These are phyloP conservation scores for Chalciporus piperatus DNA, from an alignment of 768 basidiomycete genomes.

Conservation along the genomic window DNA sequence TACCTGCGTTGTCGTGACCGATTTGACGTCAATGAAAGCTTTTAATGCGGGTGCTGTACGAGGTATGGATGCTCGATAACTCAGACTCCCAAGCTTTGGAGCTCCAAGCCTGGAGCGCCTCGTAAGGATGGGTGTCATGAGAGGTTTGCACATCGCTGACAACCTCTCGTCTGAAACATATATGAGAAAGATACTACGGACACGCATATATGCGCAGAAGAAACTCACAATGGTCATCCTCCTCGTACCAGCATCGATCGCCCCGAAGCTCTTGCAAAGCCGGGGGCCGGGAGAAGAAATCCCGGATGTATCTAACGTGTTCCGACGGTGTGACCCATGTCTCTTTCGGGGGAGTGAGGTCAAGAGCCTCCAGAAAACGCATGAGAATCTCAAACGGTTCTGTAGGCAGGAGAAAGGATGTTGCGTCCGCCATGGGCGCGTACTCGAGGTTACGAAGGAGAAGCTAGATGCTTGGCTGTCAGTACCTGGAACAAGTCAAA, in stretches of 20 bases:
- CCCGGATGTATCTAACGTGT: conserved; percentile 18
- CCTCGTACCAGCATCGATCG: conserved; percentile 37
- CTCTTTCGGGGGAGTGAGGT: conserved; percentile 42
- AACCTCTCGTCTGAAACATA: conserved; percentile 24
- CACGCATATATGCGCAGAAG: conserved; percentile 16
- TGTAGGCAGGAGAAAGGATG: conserved; percentile 47
- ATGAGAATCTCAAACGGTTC: conserved; percentile 53
- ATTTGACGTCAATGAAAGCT: conserved; percentile 19
- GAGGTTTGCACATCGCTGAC: conserved; percentile 31
- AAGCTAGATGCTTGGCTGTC: conserved; percentile 34
- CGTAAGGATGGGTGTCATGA: conserved; percentile 44
- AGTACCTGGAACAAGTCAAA: not conserved
- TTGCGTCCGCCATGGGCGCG: conserved; percentile 49
- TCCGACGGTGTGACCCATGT: conserved; percentile 35
- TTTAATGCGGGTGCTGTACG: conserved; percentile 21
- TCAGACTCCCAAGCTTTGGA: conserved; percentile 36
- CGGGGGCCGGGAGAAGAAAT: conserved; percentile 11
- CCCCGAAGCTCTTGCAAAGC: conserved; percentile 31
- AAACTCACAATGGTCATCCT: conserved; percentile 34
- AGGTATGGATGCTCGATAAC: conserved; percentile 25
- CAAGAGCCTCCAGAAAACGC: conserved; percentile 30
- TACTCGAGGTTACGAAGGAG: conserved; percentile 37
- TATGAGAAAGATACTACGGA: not conserved
- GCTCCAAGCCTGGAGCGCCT: conserved; percentile 46
- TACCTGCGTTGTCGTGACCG: conserved; percentile 30